Evolutionary conservation across 192 early-diverging fungal species (phyloP).

Genomic region (Coemansia sp.): DNA sequence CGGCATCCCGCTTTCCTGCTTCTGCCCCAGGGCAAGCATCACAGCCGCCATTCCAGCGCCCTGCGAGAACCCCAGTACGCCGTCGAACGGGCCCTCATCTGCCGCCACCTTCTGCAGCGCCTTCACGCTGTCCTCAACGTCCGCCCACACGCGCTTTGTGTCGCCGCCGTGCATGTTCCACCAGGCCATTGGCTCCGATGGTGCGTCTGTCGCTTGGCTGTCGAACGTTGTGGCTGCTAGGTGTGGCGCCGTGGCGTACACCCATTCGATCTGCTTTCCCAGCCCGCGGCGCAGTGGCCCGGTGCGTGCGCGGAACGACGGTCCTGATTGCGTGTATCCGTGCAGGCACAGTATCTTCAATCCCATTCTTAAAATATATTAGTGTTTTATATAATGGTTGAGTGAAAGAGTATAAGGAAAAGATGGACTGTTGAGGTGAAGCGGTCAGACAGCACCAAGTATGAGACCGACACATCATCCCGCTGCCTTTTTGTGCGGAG

Average conservation of each 20-base stretch:
- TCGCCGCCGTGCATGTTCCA: constrained; percentile 25
- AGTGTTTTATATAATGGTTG: too few relatives aligned
- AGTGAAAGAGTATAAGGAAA: neutral
- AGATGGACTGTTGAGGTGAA: too few relatives aligned
- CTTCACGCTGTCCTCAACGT: constrained; percentile 10
- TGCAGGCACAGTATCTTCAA: constrained; percentile 45
- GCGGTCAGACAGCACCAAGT: too few relatives aligned
- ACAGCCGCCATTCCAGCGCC: constrained; percentile 40
- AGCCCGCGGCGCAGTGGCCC: constrained; percentile 33
- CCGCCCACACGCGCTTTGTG: constrained; percentile 1
- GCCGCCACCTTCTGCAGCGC: neutral
- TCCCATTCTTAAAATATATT: too few relatives aligned
- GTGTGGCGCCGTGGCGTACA: constrained; percentile 30
- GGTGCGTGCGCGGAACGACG: constrained; percentile 40
- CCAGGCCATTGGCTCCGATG: constrained; percentile 27
- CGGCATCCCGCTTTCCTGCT: neutral
- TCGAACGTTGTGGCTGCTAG: constrained; percentile 12
- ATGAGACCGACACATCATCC: too few relatives aligned
- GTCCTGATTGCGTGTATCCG: constrained; percentile 44
- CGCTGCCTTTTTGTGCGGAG: too few relatives aligned
- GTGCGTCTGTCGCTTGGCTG: too few relatives aligned
- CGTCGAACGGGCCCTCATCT: constrained; percentile 36
- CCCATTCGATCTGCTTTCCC: constrained; percentile 11
- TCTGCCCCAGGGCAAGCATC: constrained; percentile 15
- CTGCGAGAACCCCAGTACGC: constrained; percentile 45